Base-by-base conservation (phyloP, 768 basidiomycete genomes). In the Gymnopilus junonius region DNA sequence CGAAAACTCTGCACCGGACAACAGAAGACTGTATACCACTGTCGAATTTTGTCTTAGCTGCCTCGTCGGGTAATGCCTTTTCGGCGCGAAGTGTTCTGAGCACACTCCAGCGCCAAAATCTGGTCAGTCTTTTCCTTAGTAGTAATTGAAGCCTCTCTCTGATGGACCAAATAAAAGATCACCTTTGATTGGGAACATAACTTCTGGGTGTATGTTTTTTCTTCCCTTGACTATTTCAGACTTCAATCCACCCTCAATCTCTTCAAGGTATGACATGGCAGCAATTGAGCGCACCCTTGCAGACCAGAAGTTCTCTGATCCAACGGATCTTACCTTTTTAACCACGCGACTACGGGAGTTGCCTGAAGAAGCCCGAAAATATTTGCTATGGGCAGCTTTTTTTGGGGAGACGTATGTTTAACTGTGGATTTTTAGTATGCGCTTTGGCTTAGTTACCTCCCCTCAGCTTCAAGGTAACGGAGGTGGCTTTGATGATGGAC, bases 401-500 rank as follows among this genome's bases (percentile, higher is more conserved):
- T 90, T 91, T 65, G 91, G 90, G 3, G 84, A 89, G 67, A 88
- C 86, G 87, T 89, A 66, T 61, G 84, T 80, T 53, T 4, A 15
- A 4, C n/a, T 34, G 12, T 46, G 14, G 14, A 32, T 20, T 43
- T 32, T 4, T n/a, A 5, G 46, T 25, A 14, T 10, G 48, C 37
- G 8, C 3, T 4, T 43, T 20, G 14, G 34, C 39, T 45, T 8
- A 51, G 12, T 35, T 21, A 59, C 20, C 20, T 48, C 42, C 10
- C 55, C 20, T 10, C 66, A 91, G 89, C 1, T 91, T 91, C 76
- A 90, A 88, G 74, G 84, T 89, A 3, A 88, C 87, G 0, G 91
- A 92, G 70, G 86, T 91, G 32, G 85, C 87, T 4, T 75, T 86
- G 40, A 86, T 91, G 80, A 86, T 91, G 81, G 89, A 92, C 68